Evolutionary conservation across 2,329 filamentous ascomycete species (phyloP).

Genomic region (Talaromyces sp.): DNA sequence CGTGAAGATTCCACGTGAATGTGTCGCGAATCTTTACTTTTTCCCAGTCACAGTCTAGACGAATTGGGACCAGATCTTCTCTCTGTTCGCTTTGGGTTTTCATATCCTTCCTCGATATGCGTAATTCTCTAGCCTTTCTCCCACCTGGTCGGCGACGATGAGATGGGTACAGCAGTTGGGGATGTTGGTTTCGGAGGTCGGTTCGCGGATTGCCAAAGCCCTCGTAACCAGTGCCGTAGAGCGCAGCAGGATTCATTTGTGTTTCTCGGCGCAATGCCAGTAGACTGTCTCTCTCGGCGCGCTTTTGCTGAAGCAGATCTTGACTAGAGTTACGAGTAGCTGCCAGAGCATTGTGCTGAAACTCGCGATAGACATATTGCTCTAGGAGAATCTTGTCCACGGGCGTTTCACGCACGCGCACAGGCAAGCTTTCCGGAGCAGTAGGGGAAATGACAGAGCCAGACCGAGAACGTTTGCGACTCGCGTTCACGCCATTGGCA

Average conservation of each 20-base stretch:
- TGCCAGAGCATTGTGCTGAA: conserved; percentile 52
- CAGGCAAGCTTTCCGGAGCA: conserved; percentile 22
- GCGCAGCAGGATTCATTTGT: conserved; percentile 50
- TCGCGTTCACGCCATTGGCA: conserved; percentile 46
- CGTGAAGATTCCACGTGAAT: conserved; percentile 97
- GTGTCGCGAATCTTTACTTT: conserved; percentile 94
- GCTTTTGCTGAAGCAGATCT: conserved; percentile 57
- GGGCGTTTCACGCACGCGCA: conserved; percentile 37
- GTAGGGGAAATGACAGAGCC: conserved; percentile 48
- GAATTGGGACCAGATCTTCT: conserved; percentile 85
- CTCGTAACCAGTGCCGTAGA: conserved; percentile 70
- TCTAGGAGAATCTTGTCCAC: conserved; percentile 52
- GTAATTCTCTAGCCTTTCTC: conserved; percentile 66
- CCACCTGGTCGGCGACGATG: conserved; percentile 72
- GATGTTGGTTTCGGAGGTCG: conserved; percentile 59
- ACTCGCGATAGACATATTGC: conserved; percentile 61
- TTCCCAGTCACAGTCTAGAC: conserved; percentile 90
- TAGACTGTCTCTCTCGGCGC: conserved; percentile 66
- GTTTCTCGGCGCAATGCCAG: conserved; percentile 57
- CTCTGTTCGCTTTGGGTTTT: conserved; percentile 80
- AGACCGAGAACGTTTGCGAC: conserved; percentile 56
- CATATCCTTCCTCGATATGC: conserved; percentile 73
- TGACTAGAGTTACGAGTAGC: conserved; percentile 50
- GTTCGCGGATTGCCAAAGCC: conserved; percentile 87
- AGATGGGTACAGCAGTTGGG: conserved; percentile 71